phyloP scores from a whole-genome alignment of 352 stramenopile genomes.

The Globisporangium echinulatum region DNA sequence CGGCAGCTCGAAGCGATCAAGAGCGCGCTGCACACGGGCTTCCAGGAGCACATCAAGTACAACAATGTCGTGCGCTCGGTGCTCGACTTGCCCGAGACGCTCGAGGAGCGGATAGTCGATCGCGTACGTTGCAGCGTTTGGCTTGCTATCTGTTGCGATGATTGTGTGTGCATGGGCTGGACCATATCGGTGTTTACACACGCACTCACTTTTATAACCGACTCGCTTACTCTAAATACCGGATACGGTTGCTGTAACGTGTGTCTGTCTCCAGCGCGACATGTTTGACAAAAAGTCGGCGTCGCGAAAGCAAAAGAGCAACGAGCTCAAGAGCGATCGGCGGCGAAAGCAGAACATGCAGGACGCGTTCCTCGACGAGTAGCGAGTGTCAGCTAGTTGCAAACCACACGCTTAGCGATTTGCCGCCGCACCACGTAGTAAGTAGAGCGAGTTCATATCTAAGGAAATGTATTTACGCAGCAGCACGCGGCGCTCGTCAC shows the following conservation, averaged over 20 bases:
- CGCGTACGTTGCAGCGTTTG: constrained; percentile 28
- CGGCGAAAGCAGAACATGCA: constrained; percentile 75
- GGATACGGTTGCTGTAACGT: background rate
- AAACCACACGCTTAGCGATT: no score
- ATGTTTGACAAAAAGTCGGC: constrained; percentile 80
- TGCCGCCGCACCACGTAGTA: no score
- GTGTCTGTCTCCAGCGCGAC: constrained; percentile 34
- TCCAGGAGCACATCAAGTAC: constrained; percentile 86
- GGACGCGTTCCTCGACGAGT: constrained; percentile 64
- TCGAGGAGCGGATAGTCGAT: constrained; percentile 70
- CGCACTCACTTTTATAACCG: background rate
- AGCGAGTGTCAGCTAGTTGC: constrained; percentile 3
- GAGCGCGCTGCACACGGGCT: constrained; percentile 52
- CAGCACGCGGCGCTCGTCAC: background rate
- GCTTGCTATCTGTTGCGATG: background rate
- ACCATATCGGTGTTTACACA: background rate
- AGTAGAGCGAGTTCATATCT: no score
- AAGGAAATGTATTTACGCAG: no score
- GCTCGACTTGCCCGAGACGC: constrained; percentile 66
- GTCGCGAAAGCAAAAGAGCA: constrained; percentile 71
- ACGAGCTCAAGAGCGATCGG: constrained; percentile 72
- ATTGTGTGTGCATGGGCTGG: background rate
- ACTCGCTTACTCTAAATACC: background rate
- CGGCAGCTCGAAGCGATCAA: constrained; percentile 84
- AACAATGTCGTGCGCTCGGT: constrained; percentile 79